phyloP scores from a whole-genome alignment of 2,329 filamentous ascomycete genomes.

The Akanthomyces lecanii region DNA sequence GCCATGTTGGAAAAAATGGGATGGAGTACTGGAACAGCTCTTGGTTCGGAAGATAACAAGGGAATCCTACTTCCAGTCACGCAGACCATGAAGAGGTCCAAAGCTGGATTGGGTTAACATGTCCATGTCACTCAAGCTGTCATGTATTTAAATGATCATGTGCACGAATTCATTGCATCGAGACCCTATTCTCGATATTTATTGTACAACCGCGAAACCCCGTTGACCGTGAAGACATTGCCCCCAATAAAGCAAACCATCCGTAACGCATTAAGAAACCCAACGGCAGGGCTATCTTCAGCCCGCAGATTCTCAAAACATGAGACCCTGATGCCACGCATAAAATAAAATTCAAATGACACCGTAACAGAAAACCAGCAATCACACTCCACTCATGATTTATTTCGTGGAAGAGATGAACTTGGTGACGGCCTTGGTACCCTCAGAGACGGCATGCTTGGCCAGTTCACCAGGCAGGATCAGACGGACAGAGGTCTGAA shows the following conservation, averaged over 20 bases:
- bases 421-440: slow-evolving; percentile 99
- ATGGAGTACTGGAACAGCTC: slow-evolving; percentile 80
- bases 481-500: slow-evolving; percentile 96
- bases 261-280: slow-evolving; percentile 71
- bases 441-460: slow-evolving; percentile 99
- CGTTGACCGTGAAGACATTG: slow-evolving; percentile 66
- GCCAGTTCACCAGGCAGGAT: slow-evolving; percentile 98
- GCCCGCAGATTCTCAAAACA: slow-evolving; percentile 48
- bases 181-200: slow-evolving; percentile 60
- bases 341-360: slow-evolving; percentile 36
- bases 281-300: slow-evolving; percentile 29
- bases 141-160: slow-evolving; percentile 40
- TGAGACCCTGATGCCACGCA: slow-evolving; percentile 57
- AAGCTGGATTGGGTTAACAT: slow-evolving; percentile 70
- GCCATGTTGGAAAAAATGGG: slow-evolving; percentile 96
- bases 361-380: slow-evolving; percentile 58
- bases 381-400: slow-evolving; percentile 41
- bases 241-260: slow-evolving; percentile 63
- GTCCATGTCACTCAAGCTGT: slow-evolving; percentile 17
- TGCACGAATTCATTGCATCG: slow-evolving; percentile 60
- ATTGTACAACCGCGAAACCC: slow-evolving; percentile 73
- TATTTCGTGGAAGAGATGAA: slow-evolving; percentile 99
- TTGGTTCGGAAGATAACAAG: slow-evolving; percentile 79
- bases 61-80: slow-evolving; percentile 82
- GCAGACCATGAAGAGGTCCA: slow-evolving; percentile 81